Evolutionary conservation across 2,329 filamentous ascomycete species (phyloP), one percentile per base, ranked within the genome.

Genomic region (Setomelanomma holmii): DNA sequence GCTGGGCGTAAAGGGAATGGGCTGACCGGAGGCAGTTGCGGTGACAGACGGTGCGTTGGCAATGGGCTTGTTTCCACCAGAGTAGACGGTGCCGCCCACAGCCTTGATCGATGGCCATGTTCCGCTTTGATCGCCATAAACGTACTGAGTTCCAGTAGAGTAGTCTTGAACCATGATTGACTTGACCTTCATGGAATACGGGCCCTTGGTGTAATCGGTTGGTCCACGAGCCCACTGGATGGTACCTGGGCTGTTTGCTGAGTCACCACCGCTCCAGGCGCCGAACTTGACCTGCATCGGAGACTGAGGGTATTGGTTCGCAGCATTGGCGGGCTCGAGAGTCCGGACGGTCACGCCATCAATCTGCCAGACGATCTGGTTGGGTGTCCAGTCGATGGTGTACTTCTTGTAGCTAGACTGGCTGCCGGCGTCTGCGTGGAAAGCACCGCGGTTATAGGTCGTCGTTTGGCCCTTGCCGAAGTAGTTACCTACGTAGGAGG

Each of bases 211-310:
- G 78, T 95, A 99, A 77, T 97, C 86, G 42, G 91, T 96, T 42
- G 85, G 83, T 12, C 95, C 95, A 49, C 89, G 85, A 50, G 95
- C 90, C 95, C 95, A 99, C 60, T 86, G 81, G 66, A 98, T 91
- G 14, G 93, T 98, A 51, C 95, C 95, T 12, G 82, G 74, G 1
- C 87, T 70, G 74, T 98, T 97, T 22, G 81, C 82, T 0, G 91
- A 77, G 74, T 98, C 95, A 63, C 95, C 95, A 68, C 92, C 95
- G 46, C 91, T 87, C 95, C 95, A 99, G 50, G 89, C 81, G 55
- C 95, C 95, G 65, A 98, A 87, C 76, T 93, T 96, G 77, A 98
- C 79, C 76, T 92, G 89, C 91, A 96, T 96, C 4, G 95, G 95
- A 1, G 92, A 92, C 78, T 99, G 95, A 6, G 95, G 95, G 71